phyloP scores from a whole-genome alignment of 371 early-diverging fungal species.

The Funneliformis caledonium region DNA sequence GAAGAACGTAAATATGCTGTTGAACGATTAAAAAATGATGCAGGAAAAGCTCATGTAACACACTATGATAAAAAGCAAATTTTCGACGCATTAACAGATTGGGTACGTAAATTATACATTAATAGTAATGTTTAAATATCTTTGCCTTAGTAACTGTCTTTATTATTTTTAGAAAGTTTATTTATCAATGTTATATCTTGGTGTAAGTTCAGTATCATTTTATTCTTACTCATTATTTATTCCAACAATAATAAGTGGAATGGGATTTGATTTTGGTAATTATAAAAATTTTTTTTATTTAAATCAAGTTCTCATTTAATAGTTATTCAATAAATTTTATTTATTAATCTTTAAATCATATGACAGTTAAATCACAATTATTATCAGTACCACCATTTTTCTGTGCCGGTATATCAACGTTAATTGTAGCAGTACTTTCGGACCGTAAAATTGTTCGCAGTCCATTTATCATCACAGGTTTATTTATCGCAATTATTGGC shows the following conservation, averaged over 20 bases:
- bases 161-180: conserved; percentile 45
- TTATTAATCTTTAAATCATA: neutral
- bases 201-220: conserved; percentile 48
- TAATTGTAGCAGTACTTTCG: conserved; percentile 46
- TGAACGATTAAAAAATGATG: conserved; percentile 53
- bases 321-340: neutral
- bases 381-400: conserved; percentile 54
- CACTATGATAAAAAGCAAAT: conserved; percentile 51
- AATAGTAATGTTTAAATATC: no score
- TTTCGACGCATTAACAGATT: conserved; percentile 51
- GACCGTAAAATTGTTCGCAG: conserved; percentile 48
- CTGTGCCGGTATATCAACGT: conserved; percentile 44
- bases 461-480: conserved; percentile 39
- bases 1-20: conserved; percentile 58
- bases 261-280: conserved; percentile 42
- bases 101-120: conserved; percentile 5
- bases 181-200: conserved; percentile 49
- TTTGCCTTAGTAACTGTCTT: no score
- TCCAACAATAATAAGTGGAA: conserved; percentile 57
- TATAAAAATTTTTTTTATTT: neutral
- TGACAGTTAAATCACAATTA: conserved; percentile 49
- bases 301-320: neutral
- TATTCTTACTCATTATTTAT: conserved; percentile 59
- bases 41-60: conserved; percentile 47
- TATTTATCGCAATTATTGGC: conserved; percentile 31